phyloP scores from a whole-genome alignment of 2,329 filamentous ascomycete genomes.

The Aspergillus ustus region DNA sequence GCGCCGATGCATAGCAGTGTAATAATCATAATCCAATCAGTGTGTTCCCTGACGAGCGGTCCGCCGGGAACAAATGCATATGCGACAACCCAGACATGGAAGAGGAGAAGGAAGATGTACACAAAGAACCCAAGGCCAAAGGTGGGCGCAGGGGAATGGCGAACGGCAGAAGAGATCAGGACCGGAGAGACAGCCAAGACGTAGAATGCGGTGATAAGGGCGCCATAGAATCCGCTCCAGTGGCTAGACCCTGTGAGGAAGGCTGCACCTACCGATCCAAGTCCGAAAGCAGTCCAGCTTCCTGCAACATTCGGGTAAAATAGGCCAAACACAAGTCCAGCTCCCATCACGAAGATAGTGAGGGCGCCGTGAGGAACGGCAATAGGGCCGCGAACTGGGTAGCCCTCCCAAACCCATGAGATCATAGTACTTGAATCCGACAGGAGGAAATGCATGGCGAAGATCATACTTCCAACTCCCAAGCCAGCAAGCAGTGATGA shows the following conservation, averaged over 20 bases:
- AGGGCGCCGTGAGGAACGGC: conserved; percentile 87
- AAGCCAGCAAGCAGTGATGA: conserved; percentile 74
- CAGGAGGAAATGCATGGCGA: conserved; percentile 86
- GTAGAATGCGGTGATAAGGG: conserved; percentile 74
- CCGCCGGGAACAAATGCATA: conserved; percentile 98
- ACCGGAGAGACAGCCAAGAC: conserved; percentile 78
- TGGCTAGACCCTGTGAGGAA: conserved; percentile 76
- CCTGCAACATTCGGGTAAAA: conserved; percentile 71
- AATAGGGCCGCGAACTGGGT: conserved; percentile 84
- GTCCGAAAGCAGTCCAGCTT: conserved; percentile 78
- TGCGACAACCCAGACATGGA: conserved; percentile 97
- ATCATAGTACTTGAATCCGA: conserved; percentile 99
- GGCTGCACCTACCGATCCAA: conserved; percentile 79
- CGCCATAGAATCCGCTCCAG: conserved; percentile 91
- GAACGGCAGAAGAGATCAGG: conserved; percentile 75
- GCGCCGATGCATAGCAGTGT: conserved; percentile 84
- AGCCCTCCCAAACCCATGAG: conserved; percentile 97
- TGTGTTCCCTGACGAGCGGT: conserved; percentile 87
- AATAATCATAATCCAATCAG: conserved; percentile 89
- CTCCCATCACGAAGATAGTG: conserved; percentile 85
- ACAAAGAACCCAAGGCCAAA: conserved; percentile 89
- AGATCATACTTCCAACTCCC: conserved; percentile 82
- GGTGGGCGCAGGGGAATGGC: conserved; percentile 74
- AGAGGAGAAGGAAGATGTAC: conserved; percentile 94
- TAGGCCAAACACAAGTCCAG: conserved; percentile 76